These are phyloP conservation scores for Hypoxylon rubiginosum DNA, from an alignment of 2,329 filamentous ascomycete species.

Conservation along the genomic window DNA sequence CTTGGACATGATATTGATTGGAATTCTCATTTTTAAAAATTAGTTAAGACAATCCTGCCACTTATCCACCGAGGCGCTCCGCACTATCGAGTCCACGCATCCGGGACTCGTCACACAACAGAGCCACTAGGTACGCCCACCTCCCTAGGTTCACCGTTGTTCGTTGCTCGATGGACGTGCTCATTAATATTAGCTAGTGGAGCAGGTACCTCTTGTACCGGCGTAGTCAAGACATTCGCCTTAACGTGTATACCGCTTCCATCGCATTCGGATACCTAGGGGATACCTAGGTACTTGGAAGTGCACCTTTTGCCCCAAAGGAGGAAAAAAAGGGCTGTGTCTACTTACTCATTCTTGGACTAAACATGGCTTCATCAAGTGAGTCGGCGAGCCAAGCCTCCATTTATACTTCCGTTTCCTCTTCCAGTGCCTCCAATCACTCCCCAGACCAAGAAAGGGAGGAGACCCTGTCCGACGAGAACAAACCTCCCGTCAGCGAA, in stretches of 20 bases:
- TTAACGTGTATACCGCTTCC: conserved; percentile 31
- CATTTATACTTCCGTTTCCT: conserved; percentile 38
- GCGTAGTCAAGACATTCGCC: conserved; percentile 26
- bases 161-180: conserved; percentile 22
- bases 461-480: conserved; percentile 12
- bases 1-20: conserved; percentile 32
- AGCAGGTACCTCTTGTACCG: conserved; percentile 28
- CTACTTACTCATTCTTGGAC: conserved; percentile 27
- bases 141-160: conserved; percentile 30
- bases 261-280: conserved; percentile 26
- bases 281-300: conserved; percentile 35
- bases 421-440: conserved; percentile 13
- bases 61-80: conserved; percentile 37
- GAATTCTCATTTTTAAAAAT: conserved; percentile 23
- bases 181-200: conserved; percentile 41
- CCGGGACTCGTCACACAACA: conserved; percentile 35
- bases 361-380: conserved; percentile 41
- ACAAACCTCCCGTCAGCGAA: conserved; percentile 8
- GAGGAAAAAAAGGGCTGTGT: conserved; percentile 23
- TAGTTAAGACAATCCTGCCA: conserved; percentile 21
- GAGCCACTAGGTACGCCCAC: conserved; percentile 23
- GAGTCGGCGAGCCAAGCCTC: conserved; percentile 36
- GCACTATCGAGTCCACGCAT: conserved; percentile 42
- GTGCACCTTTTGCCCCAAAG: conserved; percentile 20
- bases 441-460: conserved; percentile 18